Evolutionary conservation across 2,329 filamentous ascomycete genomes (phyloP).

Genomic region (Chrysoporthe puriensis): DNA sequence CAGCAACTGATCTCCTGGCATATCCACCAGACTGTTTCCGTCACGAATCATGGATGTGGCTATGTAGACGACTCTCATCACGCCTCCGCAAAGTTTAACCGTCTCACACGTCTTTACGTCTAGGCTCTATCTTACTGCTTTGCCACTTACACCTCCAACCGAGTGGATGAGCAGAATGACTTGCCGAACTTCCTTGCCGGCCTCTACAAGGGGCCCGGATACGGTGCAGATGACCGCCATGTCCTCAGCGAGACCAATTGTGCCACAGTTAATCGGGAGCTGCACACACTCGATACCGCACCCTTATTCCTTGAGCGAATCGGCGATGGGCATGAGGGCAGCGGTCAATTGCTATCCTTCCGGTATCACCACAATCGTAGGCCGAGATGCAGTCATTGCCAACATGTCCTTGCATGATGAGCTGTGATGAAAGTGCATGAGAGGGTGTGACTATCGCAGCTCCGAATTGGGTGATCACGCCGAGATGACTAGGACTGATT

Average conservation of each 20-base stretch:
- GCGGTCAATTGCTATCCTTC: constrained; percentile 20
- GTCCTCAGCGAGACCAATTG: constrained; percentile 22
- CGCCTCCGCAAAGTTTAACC: constrained; percentile 42
- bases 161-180: constrained; percentile 48
- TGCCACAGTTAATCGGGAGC: constrained; percentile 19
- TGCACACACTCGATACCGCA: constrained; percentile 5
- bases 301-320: constrained; percentile 6
- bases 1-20: constrained; percentile 27
- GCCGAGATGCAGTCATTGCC: constrained; percentile 8
- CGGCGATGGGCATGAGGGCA: constrained; percentile 13
- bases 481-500: too few relatives aligned
- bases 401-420: background rate
- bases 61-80: constrained; percentile 42
- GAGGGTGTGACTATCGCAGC: background rate
- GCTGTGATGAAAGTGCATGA: background rate
- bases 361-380: constrained; percentile 21
- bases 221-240: constrained; percentile 16
- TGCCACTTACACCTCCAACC: constrained; percentile 47
- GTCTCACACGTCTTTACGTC: constrained; percentile 39
- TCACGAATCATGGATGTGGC: constrained; percentile 39
- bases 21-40: constrained; percentile 25
- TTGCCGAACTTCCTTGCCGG: constrained; percentile 37
- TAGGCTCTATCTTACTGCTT: constrained; percentile 42
- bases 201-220: constrained; percentile 35
- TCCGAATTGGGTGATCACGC: too few relatives aligned